phyloP scores from a whole-genome alignment of 345 rosid genomes.

The Noccaea caerulescens region DNA sequence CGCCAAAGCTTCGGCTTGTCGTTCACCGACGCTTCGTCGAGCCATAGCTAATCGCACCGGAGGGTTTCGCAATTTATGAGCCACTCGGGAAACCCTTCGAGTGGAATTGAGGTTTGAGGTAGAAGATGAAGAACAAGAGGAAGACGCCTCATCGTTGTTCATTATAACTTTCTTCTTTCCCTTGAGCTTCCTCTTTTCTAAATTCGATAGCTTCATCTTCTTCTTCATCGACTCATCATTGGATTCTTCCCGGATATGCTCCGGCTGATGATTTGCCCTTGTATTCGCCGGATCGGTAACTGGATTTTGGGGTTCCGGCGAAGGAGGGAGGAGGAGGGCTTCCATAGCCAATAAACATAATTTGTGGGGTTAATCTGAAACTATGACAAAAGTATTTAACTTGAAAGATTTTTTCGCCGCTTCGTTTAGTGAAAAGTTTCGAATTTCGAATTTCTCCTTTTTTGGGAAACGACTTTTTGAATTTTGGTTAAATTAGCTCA shows the following conservation, averaged over 20 bases:
- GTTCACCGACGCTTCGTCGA: conserved; percentile 43
- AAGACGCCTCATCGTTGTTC: conserved; percentile 37
- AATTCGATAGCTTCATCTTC: conserved; percentile 44
- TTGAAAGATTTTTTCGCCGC: conserved; percentile 19
- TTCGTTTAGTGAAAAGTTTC: conserved; percentile 15
- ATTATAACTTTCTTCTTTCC: conserved; percentile 32
- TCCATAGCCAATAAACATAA: conserved; percentile 40
- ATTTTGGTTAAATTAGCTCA: not conserved
- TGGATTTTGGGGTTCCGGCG: conserved; percentile 36
- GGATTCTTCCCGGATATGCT: conserved; percentile 1
- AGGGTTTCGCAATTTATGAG: conserved; percentile 49
- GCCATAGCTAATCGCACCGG: conserved; percentile 46
- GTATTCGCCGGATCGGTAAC: conserved; percentile 37
- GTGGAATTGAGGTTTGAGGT: conserved; percentile 39
- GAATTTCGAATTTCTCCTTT: not conserved
- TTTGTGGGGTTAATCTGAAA: conserved; percentile 26
- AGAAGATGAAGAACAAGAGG: conserved; percentile 47
- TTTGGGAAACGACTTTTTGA: not conserved
- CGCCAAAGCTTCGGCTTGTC: conserved; percentile 68
- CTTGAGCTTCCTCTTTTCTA: conserved; percentile 35
- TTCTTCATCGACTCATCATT: conserved; percentile 24
- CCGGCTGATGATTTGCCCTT: conserved; percentile 8
- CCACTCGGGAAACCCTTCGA: conserved; percentile 41
- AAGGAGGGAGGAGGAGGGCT: conserved; percentile 36
- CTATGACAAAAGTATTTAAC: conserved; percentile 33